Percentiles rank a stretch among this genome's conserved stretches.
These are phyloP conservation scores for Mallotus repandus DNA, from an alignment of 441 rosid species.

Conservation along the genomic window DNA sequence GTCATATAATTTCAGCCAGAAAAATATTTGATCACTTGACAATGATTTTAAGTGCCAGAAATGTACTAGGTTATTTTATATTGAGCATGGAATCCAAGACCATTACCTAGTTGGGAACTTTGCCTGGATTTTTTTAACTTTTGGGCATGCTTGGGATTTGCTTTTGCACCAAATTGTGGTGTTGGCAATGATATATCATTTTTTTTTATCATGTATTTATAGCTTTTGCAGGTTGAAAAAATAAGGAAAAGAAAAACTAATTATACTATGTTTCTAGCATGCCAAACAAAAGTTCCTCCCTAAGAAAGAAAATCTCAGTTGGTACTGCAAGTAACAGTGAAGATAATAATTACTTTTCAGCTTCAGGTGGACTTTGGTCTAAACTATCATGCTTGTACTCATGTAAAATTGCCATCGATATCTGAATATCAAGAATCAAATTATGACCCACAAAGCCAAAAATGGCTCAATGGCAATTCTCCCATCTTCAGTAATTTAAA, in stretches of 20 bases:
- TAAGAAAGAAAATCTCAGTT: conserved; percentile 2
- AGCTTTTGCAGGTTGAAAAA: no score
- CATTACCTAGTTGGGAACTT: background rate
- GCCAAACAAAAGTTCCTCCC: conserved; percentile 25
- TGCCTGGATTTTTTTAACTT: background rate
- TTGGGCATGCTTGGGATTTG: background rate
- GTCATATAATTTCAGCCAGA: background rate
- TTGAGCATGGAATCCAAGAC: background rate
- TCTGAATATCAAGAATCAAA: no score
- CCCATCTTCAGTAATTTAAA: no score
- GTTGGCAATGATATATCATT: background rate
- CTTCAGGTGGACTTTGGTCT: background rate
- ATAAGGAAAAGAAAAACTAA: background rate
- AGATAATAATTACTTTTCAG: background rate
- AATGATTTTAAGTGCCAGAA: background rate
- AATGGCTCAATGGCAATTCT: no score
- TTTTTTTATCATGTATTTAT: conserved; percentile 31
- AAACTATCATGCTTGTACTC: background rate
- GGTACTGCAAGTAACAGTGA: background rate
- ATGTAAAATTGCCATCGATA: background rate
- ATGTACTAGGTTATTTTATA: no score
- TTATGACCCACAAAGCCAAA: no score
- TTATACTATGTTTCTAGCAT: conserved; percentile 29
- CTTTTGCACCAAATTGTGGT: background rate
- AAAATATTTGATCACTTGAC: background rate